Evolutionary conservation across 129 eudicot species (phyloP).

Genomic region (Calendula officinalis): DNA sequence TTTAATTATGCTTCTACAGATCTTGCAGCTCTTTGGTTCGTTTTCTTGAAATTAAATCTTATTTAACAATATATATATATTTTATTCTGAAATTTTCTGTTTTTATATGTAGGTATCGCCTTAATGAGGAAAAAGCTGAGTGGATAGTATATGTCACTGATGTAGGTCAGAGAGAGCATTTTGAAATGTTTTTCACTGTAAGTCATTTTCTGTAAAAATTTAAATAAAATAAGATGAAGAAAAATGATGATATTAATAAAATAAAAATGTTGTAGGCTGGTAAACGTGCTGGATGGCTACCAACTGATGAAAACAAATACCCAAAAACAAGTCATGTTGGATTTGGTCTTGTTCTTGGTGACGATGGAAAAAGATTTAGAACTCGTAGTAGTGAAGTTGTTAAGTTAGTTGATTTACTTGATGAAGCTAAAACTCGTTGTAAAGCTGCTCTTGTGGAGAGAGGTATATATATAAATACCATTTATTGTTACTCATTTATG

Average conservation of each 20-base stretch:
- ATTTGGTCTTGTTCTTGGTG: slow-evolving; percentile 95
- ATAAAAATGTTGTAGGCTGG: slow-evolving; percentile 60
- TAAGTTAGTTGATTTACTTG: slow-evolving; percentile 78
- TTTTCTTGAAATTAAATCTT: background rate
- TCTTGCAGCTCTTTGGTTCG: slow-evolving; percentile 86
- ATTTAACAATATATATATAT: background rate
- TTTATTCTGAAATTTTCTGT: background rate
- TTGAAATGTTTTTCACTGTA: slow-evolving; percentile 93
- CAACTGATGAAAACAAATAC: slow-evolving; percentile 51
- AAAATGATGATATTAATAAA: background rate
- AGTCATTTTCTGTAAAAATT: too few species aligned
- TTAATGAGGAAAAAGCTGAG: slow-evolving; percentile 83
- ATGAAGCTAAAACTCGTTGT: slow-evolving; percentile 89
- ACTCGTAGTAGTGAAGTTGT: slow-evolving; percentile 96
- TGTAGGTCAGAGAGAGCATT: slow-evolving; percentile 90
- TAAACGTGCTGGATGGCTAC: slow-evolving; percentile 90
- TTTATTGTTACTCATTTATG: too few species aligned
- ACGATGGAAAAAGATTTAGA: slow-evolving; percentile 87
- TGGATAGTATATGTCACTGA: slow-evolving; percentile 93
- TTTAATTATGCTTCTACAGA: slow-evolving; percentile 97
- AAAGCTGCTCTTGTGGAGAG: slow-evolving; percentile 70
- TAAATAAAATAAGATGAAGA: background rate
- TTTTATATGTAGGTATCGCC: slow-evolving; percentile 65
- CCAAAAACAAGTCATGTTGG: slow-evolving; percentile 91
- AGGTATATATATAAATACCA: slow-evolving; percentile 42